Base-by-base conservation (phyloP, 2,329 filamentous ascomycete species). In the Colletotrichum abscissum region DNA sequence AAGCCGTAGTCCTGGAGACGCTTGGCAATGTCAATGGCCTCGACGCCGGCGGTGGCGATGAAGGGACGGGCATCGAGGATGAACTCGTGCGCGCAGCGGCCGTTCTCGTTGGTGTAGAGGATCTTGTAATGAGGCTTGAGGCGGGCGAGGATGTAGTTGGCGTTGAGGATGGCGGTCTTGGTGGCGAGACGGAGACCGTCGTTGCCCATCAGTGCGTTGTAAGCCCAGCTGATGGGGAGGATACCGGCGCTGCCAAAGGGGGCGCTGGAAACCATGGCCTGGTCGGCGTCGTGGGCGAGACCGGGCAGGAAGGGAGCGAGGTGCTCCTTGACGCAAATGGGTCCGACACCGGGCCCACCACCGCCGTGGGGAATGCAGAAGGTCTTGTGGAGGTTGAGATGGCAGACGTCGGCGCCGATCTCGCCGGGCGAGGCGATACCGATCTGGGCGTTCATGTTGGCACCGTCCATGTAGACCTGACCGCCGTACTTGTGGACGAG, bases 361-460 rank as follows among this genome's bases (percentile, higher is more conserved):
- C 96, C 96, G 68, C 96, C 96, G 83, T 98, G 96, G 59, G 96
- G 96, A 79, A 98, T 98, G 82, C 96, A 98, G 88, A 98, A 98
- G 3, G 96, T 98, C 90, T 98, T 98, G 90, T 98, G 96, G 55
- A 98, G 89, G 84, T 98, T 98, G 73, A 98, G 88, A 86, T 98
- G 96, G 89, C 96, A 98, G 52, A 98, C 95, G 81, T 98, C 96
- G 35, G 96, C 96, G 24, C 96, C 96, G 77, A 98, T 97, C 82
- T 97, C 95, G 52, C 96, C 96, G 1, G 96, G 96, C 0, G 95
- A 97, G 86, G 95, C 98, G 12, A 98, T 89, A 14, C 96, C 96
- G 76, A 98, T 98, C 84, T 98, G 96, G 22, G 96, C 96, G 81
- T 98, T 98, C 95, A 98, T 97, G 86, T 98, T 98, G 76, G 96